Percentiles rank a stretch among this genome's conserved stretches.
Conservation (phyloP, 2,329 filamentous ascomycete species). For the Huntiella decipiens region DNA sequence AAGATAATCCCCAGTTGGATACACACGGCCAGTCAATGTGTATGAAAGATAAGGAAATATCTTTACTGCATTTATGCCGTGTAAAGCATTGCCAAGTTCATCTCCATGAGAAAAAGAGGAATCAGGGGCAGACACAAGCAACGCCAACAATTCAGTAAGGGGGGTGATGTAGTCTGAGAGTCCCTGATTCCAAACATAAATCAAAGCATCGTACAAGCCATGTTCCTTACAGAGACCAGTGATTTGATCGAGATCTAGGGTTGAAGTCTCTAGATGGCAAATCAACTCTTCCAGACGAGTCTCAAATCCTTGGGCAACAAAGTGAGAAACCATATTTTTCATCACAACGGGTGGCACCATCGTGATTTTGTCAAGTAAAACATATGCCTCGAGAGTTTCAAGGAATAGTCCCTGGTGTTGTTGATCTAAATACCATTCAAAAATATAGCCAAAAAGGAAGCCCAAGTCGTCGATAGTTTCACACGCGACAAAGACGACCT, state of each 20-base stretch:
- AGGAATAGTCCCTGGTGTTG: constrained; percentile 46
- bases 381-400: constrained; percentile 72
- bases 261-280: constrained; percentile 75
- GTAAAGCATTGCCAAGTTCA: constrained; percentile 31
- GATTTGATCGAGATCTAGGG: constrained; percentile 85
- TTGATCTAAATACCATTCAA: constrained; percentile 64
- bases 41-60: constrained; percentile 92
- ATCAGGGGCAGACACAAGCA: constrained; percentile 42
- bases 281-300: constrained; percentile 79
- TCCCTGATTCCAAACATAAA: constrained; percentile 92
- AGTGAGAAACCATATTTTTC: constrained; percentile 71
- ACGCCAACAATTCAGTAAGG: constrained; percentile 58
- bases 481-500: constrained; percentile 70
- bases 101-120: constrained; percentile 24
- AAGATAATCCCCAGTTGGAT: constrained; percentile 66
- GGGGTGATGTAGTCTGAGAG: constrained; percentile 80
- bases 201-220: constrained; percentile 80
- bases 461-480: constrained; percentile 58
- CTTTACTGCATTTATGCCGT: constrained; percentile 59
- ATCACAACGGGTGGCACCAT: constrained; percentile 64
- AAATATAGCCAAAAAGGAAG: constrained; percentile 81
- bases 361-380: constrained; percentile 58
- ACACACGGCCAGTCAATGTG: constrained; percentile 72
- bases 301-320: constrained; percentile 55
- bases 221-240: constrained; percentile 82